Base-by-base conservation (phyloP, 2,329 filamentous ascomycete genomes). In the Dactylellina sp. region DNA sequence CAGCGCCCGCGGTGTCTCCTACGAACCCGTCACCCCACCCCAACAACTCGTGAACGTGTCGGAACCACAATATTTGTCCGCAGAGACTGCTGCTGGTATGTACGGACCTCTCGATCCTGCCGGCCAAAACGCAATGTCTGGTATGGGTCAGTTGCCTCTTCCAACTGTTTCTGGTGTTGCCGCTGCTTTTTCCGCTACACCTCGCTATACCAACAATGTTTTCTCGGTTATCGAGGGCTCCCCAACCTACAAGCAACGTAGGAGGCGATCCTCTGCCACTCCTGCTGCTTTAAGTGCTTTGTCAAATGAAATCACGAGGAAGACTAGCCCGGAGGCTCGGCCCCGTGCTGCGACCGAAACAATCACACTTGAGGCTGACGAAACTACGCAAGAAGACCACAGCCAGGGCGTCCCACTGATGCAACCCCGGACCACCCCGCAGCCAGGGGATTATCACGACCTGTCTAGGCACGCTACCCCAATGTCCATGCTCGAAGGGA, bases 171-270 rank as follows among this genome's bases (percentile, higher is more conserved):
- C 53, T 91, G 93, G 79, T 72, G 70, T 74, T 74, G 76, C 70
- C 55, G 76, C 76, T 76, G 66, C 75, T 28, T 97, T 92, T 82
- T 88, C 89, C 24, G 88, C 91, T 49, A 87, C 89, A 32, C 84
- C 87, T 24, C 85, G 89, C 76, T 92, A 92, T 77, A 84, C 85
- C 59, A 90, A 89, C 81, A 96, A 92, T 81, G 91, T 95, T 78
- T 97, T 96, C 84, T 94, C 92, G 53, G 93, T 97, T 55, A 95
- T 98, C 80, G 95, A 99, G 84, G 95, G 95, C 53, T 99, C 95
- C 25, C 95, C 95, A 11, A 98, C 95, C 39, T 99, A 99, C 84
- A 99, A 99, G 87, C 95, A 98, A 85, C 89, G 95, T 79, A 88
- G 95, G 81, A 89, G 95, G 77, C 91, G 95, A 76, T 97, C 95